A percentile compares a stretch with the other conserved stretches of the same genome.
Conservation (phyloP, 805 yeast genomes). For the Komagataella mondaviorum region DNA sequence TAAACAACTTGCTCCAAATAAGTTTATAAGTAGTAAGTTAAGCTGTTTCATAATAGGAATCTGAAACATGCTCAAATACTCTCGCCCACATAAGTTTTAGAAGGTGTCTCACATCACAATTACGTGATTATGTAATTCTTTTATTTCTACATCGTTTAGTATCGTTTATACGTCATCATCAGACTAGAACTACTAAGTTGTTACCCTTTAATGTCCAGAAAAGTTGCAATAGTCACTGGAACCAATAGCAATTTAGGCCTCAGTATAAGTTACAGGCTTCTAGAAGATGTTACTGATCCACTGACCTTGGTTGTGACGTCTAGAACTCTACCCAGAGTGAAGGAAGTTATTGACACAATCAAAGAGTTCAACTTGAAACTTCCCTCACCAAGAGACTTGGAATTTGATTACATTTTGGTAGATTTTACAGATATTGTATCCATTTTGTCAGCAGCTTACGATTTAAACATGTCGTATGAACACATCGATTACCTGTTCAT, state of each 20-base stretch:
- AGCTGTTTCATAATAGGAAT: background rate
- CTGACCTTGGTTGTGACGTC: conserved; percentile 82
- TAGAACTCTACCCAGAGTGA: conserved; percentile 75
- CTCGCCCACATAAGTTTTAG: background rate
- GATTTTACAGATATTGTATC: conserved; percentile 89
- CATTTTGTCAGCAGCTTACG: conserved; percentile 59
- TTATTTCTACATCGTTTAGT: background rate
- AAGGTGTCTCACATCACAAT: background rate
- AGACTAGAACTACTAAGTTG: background rate
- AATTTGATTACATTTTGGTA: conserved; percentile 80
- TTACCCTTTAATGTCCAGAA: background rate
- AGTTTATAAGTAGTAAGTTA: background rate
- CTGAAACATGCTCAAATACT: background rate
- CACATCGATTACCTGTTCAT: conserved; percentile 69
- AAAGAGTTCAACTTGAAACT: conserved; percentile 21
- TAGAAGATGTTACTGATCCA: conserved; percentile 45
- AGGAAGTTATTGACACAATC: conserved; percentile 53
- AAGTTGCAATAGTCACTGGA: conserved; percentile 21
- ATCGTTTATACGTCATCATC: background rate
- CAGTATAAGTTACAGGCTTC: conserved; percentile 69
- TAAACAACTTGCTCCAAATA: background rate
- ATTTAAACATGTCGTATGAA: conserved; percentile 46
- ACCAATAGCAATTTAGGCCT: conserved; percentile 62
- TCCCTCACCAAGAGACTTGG: conserved; percentile 26
- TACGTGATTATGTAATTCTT: background rate